These are phyloP conservation scores for Debaryomyces sp. DNA, from an alignment of 1,139 yeast species.

Conservation along the genomic window DNA sequence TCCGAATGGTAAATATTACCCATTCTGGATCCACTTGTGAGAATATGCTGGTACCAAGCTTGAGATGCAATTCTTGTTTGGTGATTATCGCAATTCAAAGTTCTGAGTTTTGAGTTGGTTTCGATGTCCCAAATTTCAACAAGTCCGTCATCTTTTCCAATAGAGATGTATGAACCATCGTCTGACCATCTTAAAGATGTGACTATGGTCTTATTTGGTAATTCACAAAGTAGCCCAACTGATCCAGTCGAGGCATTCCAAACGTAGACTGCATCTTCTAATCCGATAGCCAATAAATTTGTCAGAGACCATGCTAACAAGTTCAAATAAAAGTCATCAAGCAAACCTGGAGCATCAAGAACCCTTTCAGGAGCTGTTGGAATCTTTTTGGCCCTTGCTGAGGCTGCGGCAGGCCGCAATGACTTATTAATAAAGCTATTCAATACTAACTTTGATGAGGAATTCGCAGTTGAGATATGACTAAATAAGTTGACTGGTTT, in stretches of 20 bases:
- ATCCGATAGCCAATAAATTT: constrained; percentile 85
- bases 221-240: constrained; percentile 71
- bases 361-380: constrained; percentile 93
- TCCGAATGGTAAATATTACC: constrained; percentile 91
- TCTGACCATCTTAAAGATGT: constrained; percentile 89
- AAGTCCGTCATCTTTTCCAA: constrained; percentile 84
- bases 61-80: constrained; percentile 76
- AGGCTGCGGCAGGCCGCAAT: constrained; percentile 50
- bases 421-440: constrained; percentile 15
- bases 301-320: constrained; percentile 85
- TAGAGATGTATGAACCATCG: constrained; percentile 84
- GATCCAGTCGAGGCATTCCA: constrained; percentile 92
- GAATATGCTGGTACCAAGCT: constrained; percentile 80
- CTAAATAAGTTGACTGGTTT: constrained; percentile 55
- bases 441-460: constrained; percentile 24
- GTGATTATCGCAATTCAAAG: constrained; percentile 70
- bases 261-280: constrained; percentile 80
- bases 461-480: constrained; percentile 20
- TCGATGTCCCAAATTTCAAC: constrained; percentile 96
- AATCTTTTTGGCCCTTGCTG: constrained; percentile 66
- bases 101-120: constrained; percentile 69
- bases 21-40: constrained; percentile 81
- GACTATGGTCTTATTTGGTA: constrained; percentile 53
- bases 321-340: constrained; percentile 90
- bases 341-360: constrained; percentile 92